Evolutionary conservation across 768 basidiomycete genomes (phyloP).

Genomic region (Phanerodontia chrysosporium): DNA sequence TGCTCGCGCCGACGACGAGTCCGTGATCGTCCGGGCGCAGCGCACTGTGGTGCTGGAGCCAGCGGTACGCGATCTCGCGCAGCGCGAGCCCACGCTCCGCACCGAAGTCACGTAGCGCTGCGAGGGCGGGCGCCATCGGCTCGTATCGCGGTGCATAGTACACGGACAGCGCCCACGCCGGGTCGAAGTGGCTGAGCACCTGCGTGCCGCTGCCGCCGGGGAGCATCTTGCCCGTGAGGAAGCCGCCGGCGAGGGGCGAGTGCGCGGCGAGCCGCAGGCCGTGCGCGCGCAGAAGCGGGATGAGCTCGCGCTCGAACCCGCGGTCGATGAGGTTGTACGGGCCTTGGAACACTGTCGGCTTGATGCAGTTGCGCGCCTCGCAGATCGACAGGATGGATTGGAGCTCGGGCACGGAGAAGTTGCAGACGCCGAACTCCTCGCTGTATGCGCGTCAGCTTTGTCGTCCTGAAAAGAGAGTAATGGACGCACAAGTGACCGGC

Average conservation of each 20-base stretch:
- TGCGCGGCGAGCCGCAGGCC: conserved; percentile 28
- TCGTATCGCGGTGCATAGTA: neutral
- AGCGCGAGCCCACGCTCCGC: conserved; percentile 30
- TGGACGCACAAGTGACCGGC: conserved; percentile 50
- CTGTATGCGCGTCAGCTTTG: neutral
- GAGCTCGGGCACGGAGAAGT: conserved; percentile 20
- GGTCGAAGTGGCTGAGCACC: conserved; percentile 1
- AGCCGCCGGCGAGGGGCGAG: conserved; percentile 23
- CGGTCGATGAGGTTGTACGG: conserved; percentile 22
- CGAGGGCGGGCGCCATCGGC: neutral
- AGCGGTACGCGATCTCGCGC: conserved; percentile 36
- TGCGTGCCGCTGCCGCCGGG: too few species aligned
- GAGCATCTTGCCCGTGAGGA: conserved; percentile 7
- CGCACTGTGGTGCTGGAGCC: conserved; percentile 38
- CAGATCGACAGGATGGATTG: conserved; percentile 27
- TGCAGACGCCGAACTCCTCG: conserved; percentile 15
- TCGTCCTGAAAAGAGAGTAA: neutral
- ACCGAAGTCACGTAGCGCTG: conserved; percentile 25
- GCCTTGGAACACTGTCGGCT: conserved; percentile 24
- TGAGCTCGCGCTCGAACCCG: conserved; percentile 17
- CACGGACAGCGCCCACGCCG: neutral
- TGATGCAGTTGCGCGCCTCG: conserved; percentile 18
- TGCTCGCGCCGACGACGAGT: conserved; percentile 38
- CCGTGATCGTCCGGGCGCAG: conserved; percentile 27
- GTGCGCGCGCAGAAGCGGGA: conserved; percentile 23